Base-by-base conservation (phyloP, 805 yeast genomes). In the Candida railenensis region DNA sequence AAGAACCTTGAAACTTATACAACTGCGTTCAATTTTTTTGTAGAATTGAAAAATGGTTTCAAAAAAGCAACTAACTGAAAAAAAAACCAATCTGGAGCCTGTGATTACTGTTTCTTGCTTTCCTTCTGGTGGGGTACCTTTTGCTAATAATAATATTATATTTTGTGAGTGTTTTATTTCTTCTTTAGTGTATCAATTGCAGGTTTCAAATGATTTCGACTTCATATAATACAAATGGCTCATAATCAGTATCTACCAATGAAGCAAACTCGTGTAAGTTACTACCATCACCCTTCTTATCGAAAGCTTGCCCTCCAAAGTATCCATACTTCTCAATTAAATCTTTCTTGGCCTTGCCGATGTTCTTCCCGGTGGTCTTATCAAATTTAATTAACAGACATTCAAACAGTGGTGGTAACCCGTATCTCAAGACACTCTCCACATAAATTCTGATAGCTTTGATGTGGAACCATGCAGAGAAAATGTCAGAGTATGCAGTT, bases 341-440 rank as follows among this genome's bases (percentile, higher is more conserved):
- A 53, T 85, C 87, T 48, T 77, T 69, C 67, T 85, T 90, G 39
- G 90, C 82, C 65, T 77, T 81, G 25, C 69, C 71, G 19, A 77
- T 54, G 22, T 65, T 62, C 53, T 73, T 73, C 48, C 56, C 62
- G 28, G 54, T 28, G 8, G 12, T 19, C 36, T 74, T 60, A 18
- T 71, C 64, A 55, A 87, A 61, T 51, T 73, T 72, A 40, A 81
- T 59, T 45, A 76, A 64, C 54, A 57, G 78, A 43, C 75, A 70
- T 59, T 81, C 79, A 65, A 92, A 94, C 57, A 85, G 86, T 25
- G 98, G 97, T 32, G 99, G 99, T 53, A 94, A 78, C 0, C 99
- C 99, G 65, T 94, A 94, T 68, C 99, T 84, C 64, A 94, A 77
- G 14, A 94, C 96, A 43, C 90, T 80, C 71, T 94, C 99, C 34